Conservation (phyloP, 2,329 filamentous ascomycete species). For the Samsoniella hepiali region DNA sequence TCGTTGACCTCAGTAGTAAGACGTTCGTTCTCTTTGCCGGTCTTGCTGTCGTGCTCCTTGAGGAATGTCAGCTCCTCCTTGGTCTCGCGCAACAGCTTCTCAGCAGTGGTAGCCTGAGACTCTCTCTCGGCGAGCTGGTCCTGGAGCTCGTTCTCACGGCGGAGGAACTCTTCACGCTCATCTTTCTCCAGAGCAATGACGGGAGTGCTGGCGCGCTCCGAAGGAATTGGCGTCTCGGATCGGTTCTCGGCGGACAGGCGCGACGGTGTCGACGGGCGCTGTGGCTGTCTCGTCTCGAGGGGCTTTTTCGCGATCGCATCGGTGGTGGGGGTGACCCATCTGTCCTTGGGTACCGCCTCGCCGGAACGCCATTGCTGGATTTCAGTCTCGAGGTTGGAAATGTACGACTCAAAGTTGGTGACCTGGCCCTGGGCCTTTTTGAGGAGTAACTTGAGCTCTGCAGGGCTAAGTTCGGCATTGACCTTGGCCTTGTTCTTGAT, state of each 20-base stretch:
- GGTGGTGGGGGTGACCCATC: conserved; percentile 70
- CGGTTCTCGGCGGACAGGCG: conserved; percentile 55
- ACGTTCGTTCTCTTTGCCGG: conserved; percentile 86
- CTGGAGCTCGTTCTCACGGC: conserved; percentile 93
- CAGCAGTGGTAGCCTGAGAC: conserved; percentile 70
- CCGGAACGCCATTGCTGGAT: conserved; percentile 84
- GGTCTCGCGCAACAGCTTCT: conserved; percentile 76
- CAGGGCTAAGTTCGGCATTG: conserved; percentile 94
- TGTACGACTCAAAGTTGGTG: conserved; percentile 83
- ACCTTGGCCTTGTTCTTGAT: conserved; percentile 99
- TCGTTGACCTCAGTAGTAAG: conserved; percentile 85
- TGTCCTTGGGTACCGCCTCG: conserved; percentile 83
- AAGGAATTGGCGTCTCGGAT: conserved; percentile 61
- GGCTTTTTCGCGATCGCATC: conserved; percentile 36
- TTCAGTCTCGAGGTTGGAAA: conserved; percentile 78
- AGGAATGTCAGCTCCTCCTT: conserved; percentile 83
- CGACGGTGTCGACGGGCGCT: conserved; percentile 52
- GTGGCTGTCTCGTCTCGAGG: conserved; percentile 37
- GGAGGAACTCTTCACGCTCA: conserved; percentile 91
- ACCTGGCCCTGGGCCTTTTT: conserved; percentile 90
- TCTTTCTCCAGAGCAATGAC: conserved; percentile 90
- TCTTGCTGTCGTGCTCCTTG: conserved; percentile 80
- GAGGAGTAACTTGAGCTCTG: conserved; percentile 88
- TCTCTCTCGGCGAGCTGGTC: conserved; percentile 95
- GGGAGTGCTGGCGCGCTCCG: conserved; percentile 83